These are phyloP conservation scores for Apiotrichum laibachii DNA, from an alignment of 1,284 basidiomycete species.

Conservation along the genomic window DNA sequence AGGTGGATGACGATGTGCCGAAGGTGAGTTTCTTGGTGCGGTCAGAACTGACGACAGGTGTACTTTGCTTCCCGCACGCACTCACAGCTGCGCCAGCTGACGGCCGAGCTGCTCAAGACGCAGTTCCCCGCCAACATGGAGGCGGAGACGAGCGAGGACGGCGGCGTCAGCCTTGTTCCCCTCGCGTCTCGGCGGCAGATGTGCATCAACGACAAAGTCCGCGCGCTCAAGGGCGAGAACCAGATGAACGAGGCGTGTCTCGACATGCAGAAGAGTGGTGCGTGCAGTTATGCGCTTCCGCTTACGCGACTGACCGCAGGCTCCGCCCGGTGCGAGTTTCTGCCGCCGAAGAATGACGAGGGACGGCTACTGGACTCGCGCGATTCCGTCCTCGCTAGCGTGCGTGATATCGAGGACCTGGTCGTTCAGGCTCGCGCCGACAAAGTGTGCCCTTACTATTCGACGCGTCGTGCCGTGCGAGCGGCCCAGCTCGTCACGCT, in stretches of 20 bases:
- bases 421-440: constrained; percentile 65
- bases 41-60: constrained; percentile 53
- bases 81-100: constrained; percentile 86
- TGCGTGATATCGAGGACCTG: constrained; percentile 93
- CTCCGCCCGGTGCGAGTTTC: constrained; percentile 68
- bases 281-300: constrained; percentile 19
- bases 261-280: constrained; percentile 73
- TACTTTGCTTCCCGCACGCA: constrained; percentile 94
- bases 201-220: constrained; percentile 78
- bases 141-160: background rate
- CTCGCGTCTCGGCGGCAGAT: constrained; percentile 90
- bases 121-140: constrained; percentile 29
- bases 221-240: constrained; percentile 54
- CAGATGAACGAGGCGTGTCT: constrained; percentile 90
- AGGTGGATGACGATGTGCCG: constrained; percentile 46
- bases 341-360: constrained; percentile 74
- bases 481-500: constrained; percentile 88
- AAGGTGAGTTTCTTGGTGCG: constrained; percentile 34
- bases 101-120: constrained; percentile 75
- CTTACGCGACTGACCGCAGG: constrained; percentile 40
- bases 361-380: constrained; percentile 75
- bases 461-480: constrained; percentile 76
- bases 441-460: constrained; percentile 89
- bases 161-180: constrained; percentile 61
- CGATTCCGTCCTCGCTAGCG: constrained; percentile 79